Base-by-base conservation (phyloP, 352 stramenopile species). In the Phytophthora pini region DNA sequence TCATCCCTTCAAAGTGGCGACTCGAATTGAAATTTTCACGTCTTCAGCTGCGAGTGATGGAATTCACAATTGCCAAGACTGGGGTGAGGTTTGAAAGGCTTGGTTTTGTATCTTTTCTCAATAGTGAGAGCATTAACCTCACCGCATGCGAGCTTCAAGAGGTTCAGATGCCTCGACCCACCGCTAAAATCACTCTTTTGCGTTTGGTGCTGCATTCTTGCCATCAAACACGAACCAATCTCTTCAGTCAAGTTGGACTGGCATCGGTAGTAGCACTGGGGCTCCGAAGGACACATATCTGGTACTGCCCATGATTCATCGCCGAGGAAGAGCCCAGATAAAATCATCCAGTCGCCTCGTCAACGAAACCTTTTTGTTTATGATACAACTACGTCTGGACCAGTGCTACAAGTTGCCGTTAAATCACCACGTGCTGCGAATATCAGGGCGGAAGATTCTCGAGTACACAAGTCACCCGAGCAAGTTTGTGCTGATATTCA, bases 191-290 rank as follows among this genome's bases (percentile, higher is more conserved):
- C 27, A 73, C 72, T 20, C 69, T 76, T 2, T 50, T 90, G 31
- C 68, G 72, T 29, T 61, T 90, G 24, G 54, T 83, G 20, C 32
- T 90, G 13, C 81, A 85, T 43, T 45, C 61, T 3, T 84, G 76
- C 51, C 72, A 90, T 55, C 39, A 69, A 11, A 73, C 84, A 52
- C 48, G 27, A 15, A 39, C 53, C 10, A 90, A 90, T 27, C 27
- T 85, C 2, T 90, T 84, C 48, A 75, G 82, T 50, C 81, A 90
- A 61, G 77, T 90, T 27, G 72, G 72, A 1, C 39, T 87, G 24
- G 60, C 70, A 5, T 76, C 65, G 0, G 67, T 84, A 4, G 27
- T 65, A 10, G 72, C 56, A 7, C 47, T 76, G 17, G 64, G 15
- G 17, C 64, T 43, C 17, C 17, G 2, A 52, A 36, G 27, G 32